Evolutionary conservation across 2,329 filamentous ascomycete genomes (phyloP).

Genomic region (Pseudohalonectria lignicola): DNA sequence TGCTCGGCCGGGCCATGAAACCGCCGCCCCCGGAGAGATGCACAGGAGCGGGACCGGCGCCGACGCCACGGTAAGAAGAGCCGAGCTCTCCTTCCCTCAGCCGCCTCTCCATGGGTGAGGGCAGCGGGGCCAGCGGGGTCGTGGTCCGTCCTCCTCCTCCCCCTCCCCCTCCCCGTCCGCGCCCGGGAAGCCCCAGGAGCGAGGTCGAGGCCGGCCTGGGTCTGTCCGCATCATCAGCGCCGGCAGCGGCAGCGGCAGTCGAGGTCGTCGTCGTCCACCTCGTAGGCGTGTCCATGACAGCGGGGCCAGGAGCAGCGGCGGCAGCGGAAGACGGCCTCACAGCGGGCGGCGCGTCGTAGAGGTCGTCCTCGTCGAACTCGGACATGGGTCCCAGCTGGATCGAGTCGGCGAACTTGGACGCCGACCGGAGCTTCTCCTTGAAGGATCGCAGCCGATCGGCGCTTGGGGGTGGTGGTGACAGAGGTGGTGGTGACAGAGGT

Average conservation of each 20-base stretch:
- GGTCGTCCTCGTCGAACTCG: conserved; percentile 12
- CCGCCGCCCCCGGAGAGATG: background rate
- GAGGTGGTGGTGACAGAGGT: background rate
- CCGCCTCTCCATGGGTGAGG: conserved; percentile 10
- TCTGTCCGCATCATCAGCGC: too few species aligned
- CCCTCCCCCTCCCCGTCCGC: too few species aligned
- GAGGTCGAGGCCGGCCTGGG: too few species aligned
- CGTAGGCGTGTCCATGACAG: conserved; percentile 4
- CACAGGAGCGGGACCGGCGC: background rate
- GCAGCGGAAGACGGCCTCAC: too few species aligned
- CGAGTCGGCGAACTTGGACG: conserved; percentile 10
- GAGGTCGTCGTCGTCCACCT: conserved; percentile 1
- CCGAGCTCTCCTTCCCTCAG: conserved; percentile 12
- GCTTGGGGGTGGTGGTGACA: background rate
- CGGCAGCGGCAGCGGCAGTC: conserved; percentile 1
- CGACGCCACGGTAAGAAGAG: conserved; percentile 2
- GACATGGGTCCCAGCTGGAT: conserved; percentile 13
- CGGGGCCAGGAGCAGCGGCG: too few species aligned
- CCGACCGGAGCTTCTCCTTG: conserved; percentile 8
- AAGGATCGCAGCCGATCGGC: conserved; percentile 3
- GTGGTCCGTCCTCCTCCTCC: too few species aligned
- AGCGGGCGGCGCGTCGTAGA: too few species aligned
- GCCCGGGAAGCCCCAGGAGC: too few species aligned
- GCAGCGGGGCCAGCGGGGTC: conserved; percentile 11
- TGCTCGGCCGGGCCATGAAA: background rate